Evolutionary conservation across 2,329 filamentous ascomycete genomes (phyloP).

Genomic region (Pseudogymnoascus sp.): DNA sequence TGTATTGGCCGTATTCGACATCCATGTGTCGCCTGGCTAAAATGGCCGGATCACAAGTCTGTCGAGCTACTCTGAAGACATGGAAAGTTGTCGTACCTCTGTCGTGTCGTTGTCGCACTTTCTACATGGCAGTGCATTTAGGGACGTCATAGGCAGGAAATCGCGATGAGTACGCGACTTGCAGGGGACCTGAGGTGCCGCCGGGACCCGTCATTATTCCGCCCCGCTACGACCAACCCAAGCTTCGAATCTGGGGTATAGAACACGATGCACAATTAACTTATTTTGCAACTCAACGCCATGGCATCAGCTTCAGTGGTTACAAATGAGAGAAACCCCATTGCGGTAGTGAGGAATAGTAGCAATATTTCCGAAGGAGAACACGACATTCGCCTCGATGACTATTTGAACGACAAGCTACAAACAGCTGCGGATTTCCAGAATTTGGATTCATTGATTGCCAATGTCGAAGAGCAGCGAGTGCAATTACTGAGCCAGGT

Average conservation of each 20-base stretch:
- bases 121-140: not conserved
- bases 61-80: not conserved
- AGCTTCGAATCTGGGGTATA: conserved; percentile 7
- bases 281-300: conserved; percentile 5
- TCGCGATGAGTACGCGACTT: not conserved
- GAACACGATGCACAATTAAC: conserved; percentile 7
- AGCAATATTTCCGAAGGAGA: conserved; percentile 20
- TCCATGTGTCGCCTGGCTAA: not conserved
- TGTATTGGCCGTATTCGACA: not conserved
- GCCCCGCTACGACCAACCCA: conserved; percentile 3
- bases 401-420: conserved; percentile 93
- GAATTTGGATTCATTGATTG: conserved; percentile 67
- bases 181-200: not conserved
- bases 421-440: conserved; percentile 78
- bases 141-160: conserved; percentile 4
- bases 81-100: not conserved
- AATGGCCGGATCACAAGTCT: not conserved
- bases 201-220: conserved; percentile 5
- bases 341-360: conserved; percentile 4
- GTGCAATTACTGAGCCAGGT: conserved; percentile 70
- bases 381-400: conserved; percentile 60
- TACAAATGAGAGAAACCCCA: not conserved
- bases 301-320: conserved; percentile 5
- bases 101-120: not conserved
- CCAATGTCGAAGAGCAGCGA: conserved; percentile 71